Conservation (phyloP, 2,329 filamentous ascomycete genomes). For the Penicillium sp. region DNA sequence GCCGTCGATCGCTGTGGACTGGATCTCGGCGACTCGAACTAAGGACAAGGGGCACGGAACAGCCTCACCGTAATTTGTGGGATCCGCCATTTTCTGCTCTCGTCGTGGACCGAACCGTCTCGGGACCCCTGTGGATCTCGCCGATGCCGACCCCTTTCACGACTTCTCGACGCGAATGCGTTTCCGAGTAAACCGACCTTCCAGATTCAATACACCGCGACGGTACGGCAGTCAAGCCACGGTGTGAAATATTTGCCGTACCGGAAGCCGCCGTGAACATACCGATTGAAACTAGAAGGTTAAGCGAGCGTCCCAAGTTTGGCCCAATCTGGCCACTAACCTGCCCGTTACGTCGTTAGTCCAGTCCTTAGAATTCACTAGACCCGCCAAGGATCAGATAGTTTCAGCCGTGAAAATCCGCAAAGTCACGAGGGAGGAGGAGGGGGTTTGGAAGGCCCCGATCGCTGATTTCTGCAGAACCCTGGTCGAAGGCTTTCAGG, state of each 20-base stretch:
- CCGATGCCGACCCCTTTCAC: slow-evolving; percentile 16
- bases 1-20: neutral
- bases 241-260: neutral
- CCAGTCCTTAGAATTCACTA: neutral
- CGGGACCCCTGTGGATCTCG: slow-evolving; percentile 4
- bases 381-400: slow-evolving; percentile 7
- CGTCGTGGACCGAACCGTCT: slow-evolving; percentile 20
- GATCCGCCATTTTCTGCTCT: slow-evolving; percentile 1
- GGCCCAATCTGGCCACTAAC: neutral
- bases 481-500: slow-evolving; percentile 28
- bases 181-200: slow-evolving; percentile 4
- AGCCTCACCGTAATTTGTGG: slow-evolving; percentile 26
- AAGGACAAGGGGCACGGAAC: slow-evolving; percentile 5
- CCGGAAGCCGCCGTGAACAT: slow-evolving; percentile 6
- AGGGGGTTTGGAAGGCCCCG: slow-evolving; percentile 5
- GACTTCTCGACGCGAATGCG: neutral
- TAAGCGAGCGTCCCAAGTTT: slow-evolving; percentile 11
- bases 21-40: neutral
- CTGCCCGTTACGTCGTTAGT: neutral
- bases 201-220: slow-evolving; percentile 15
- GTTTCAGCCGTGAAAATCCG: slow-evolving; percentile 3
- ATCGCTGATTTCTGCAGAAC: slow-evolving; percentile 26
- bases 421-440: slow-evolving; percentile 9
- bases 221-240: slow-evolving; percentile 17
- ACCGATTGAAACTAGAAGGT: slow-evolving; percentile 23